Evolutionary conservation across 1,284 basidiomycete genomes (phyloP).

Genomic region (Cryptococcus neoformans): DNA sequence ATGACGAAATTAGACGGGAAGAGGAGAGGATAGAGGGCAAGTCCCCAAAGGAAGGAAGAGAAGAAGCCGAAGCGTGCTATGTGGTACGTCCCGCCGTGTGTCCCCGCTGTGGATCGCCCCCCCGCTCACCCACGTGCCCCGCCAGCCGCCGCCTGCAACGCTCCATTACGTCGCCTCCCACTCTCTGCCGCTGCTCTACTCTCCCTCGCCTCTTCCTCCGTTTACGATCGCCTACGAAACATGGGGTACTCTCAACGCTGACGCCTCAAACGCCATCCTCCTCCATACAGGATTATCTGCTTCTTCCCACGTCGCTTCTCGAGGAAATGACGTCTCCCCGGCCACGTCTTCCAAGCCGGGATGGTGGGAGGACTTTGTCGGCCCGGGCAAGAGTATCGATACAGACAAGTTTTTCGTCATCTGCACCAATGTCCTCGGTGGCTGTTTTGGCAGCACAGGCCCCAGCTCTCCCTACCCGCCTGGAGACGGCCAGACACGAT

Average conservation of each 20-base stretch:
- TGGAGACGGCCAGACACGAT: slow-evolving; percentile 61
- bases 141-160: slow-evolving; percentile 45
- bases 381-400: slow-evolving; percentile 89
- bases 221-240: slow-evolving; percentile 88
- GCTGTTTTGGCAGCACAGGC: slow-evolving; percentile 96
- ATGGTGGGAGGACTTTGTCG: slow-evolving; percentile 99
- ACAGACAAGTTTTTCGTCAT: slow-evolving; percentile 90
- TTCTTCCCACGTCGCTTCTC: slow-evolving; percentile 91
- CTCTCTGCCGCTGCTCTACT: slow-evolving; percentile 73
- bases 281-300: slow-evolving; percentile 95
- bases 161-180: slow-evolving; percentile 58
- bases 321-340: slow-evolving; percentile 67
- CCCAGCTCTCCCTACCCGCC: slow-evolving; percentile 66
- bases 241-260: slow-evolving; percentile 82
- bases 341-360: slow-evolving; percentile 54
- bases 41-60: slow-evolving; percentile 21
- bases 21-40: slow-evolving; percentile 23
- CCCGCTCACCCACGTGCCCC: too few species aligned
- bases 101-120: too few species aligned
- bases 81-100: slow-evolving; percentile 31
- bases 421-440: slow-evolving; percentile 96
- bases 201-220: slow-evolving; percentile 62
- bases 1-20: slow-evolving; percentile 22
- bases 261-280: slow-evolving; percentile 86
- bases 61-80: slow-evolving; percentile 49